Conservation (phyloP, 2,329 filamentous ascomycete species). For the Epichloe sibirici region DNA sequence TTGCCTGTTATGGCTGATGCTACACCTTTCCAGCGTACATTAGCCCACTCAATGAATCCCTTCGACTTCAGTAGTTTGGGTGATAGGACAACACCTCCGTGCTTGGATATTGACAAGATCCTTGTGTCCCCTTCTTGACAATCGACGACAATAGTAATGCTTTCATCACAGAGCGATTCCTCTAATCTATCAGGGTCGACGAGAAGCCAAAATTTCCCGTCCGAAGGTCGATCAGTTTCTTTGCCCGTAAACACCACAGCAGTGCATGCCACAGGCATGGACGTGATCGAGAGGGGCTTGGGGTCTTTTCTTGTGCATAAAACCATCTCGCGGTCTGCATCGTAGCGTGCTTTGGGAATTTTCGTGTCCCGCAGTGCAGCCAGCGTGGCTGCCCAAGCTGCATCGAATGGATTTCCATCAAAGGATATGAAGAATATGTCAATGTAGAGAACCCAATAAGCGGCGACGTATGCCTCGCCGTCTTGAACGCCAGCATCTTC, state of each 20-base stretch:
- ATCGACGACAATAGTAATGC: constrained; percentile 74
- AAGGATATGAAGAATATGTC: constrained; percentile 91
- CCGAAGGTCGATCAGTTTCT: constrained; percentile 32
- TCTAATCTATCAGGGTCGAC: constrained; percentile 85
- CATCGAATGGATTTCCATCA: constrained; percentile 85
- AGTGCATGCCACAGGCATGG: constrained; percentile 63
- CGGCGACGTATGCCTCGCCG: constrained; percentile 47
- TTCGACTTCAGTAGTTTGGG: constrained; percentile 52
- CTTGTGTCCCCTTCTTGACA: constrained; percentile 36
- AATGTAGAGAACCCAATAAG: constrained; percentile 91
- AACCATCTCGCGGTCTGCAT: constrained; percentile 66
- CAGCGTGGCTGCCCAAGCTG: constrained; percentile 73
- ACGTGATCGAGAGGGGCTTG: constrained; percentile 44
- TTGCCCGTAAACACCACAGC: constrained; percentile 65
- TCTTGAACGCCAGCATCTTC: constrained; percentile 18
- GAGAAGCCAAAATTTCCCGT: constrained; percentile 58
- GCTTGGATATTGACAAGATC: constrained; percentile 68
- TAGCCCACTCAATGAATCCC: constrained; percentile 32
- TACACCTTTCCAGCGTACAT: constrained; percentile 24
- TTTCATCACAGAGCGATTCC: constrained; percentile 73
- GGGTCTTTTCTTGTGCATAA: constrained; percentile 56
- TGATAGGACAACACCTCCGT: constrained; percentile 61
- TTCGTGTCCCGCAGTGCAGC: constrained; percentile 69
- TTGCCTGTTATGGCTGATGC: constrained; percentile 18
- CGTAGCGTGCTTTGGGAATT: constrained; percentile 71